Base-by-base conservation (phyloP, 768 basidiomycete species). In the Amyloporia xantha region DNA sequence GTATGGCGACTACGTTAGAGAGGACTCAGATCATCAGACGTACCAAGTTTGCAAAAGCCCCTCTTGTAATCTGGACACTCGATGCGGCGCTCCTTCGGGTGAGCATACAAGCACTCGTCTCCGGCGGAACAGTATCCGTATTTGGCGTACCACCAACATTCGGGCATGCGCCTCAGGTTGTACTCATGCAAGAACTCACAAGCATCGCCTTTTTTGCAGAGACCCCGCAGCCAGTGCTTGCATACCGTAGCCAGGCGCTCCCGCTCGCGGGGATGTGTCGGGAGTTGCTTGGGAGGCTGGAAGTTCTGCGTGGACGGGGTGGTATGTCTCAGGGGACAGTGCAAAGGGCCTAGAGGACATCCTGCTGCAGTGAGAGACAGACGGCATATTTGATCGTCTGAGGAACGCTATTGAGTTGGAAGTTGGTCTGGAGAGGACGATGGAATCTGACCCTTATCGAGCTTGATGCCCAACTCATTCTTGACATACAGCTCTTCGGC, bases 101-200 rank as follows among this genome's bases (percentile, higher is more conserved):
- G 91, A 13, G 91, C 90, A 65, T 98, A 99, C 56, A 99, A 73
- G 65, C 96, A 99, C 67, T 98, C 94, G 58, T 95, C 93, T 49
- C 96, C 95, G 17, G 93, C 86, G 21, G 91, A 90, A 66, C 96
- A 98, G 67, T 93, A 98, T 13, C 96, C 96, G 60, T 92, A 94
- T 66, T 95, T 96, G 44, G 91, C 91, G 66, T 84, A 97, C 93
- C 93, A 98, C 86, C 92, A 96, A 61, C 96, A 98, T 65, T 97
- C 91, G 5, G 96, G 96, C 94, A 98, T 98, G 52, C 91, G 85
- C 51, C 96, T 73, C 44, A 99, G 77, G 65, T 98, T 96, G 73
- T 97, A 99, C 71, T 98, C 96, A 69, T 99, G 96, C 63, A 98
- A 76, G 67, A 98, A 99, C 70, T 98, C 96, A 71, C 96, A 99